Evolutionary conservation across 768 basidiomycete species (phyloP).

Genomic region (Amanita brunnescens): DNA sequence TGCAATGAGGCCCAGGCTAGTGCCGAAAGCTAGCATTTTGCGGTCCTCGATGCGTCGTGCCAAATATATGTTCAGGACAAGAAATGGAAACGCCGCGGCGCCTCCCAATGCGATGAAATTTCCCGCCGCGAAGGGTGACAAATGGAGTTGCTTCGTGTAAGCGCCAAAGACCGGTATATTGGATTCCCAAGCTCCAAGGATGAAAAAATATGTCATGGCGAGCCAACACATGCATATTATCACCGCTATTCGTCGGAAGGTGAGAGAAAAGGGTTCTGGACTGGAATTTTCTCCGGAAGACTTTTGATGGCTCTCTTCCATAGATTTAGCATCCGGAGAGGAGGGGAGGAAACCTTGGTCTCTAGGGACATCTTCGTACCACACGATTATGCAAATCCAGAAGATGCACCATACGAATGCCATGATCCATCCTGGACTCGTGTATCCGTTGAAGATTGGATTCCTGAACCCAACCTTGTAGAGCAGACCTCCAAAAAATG

Average conservation of each 20-base stretch:
- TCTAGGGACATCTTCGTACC: constrained; percentile 33
- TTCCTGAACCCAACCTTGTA: constrained; percentile 53
- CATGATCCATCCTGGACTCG: constrained; percentile 62
- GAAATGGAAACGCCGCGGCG: constrained; percentile 54
- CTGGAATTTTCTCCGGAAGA: not conserved
- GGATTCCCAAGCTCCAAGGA: constrained; percentile 62
- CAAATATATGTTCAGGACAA: constrained; percentile 49
- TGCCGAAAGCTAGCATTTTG: constrained; percentile 44
- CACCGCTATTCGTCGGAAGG: constrained; percentile 29
- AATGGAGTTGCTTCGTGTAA: constrained; percentile 31
- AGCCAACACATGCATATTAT: constrained; percentile 64
- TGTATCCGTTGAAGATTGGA: constrained; percentile 56
- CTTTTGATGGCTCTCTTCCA: not conserved
- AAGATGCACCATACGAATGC: constrained; percentile 44
- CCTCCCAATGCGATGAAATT: constrained; percentile 69
- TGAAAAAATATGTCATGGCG: constrained; percentile 62
- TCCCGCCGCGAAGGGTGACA: constrained; percentile 54
- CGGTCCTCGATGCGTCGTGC: constrained; percentile 55
- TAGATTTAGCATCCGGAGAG: not conserved
- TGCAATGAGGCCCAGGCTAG: constrained; percentile 40
- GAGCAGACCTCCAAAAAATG: constrained; percentile 53
- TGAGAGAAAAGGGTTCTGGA: not conserved
- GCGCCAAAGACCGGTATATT: constrained; percentile 58
- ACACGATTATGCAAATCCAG: constrained; percentile 28
- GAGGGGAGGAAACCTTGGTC: constrained; percentile 1